Conservation (phyloP, 306 rosid genomes). For the Medicago lupulina region DNA sequence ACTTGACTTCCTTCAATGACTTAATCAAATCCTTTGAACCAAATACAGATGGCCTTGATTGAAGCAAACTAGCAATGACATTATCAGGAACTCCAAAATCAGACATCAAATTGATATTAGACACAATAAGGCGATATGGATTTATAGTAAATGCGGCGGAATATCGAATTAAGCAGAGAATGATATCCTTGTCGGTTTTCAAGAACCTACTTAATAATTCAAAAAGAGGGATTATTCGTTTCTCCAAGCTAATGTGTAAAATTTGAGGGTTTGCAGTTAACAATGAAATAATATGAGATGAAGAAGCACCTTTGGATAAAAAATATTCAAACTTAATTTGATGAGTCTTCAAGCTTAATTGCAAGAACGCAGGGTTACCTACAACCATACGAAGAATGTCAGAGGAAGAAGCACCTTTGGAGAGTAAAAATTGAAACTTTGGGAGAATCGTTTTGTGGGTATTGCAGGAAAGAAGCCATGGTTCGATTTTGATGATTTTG, state of each 20-base stretch:
- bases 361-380: background rate
- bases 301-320: no score
- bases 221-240: background rate
- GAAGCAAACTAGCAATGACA: background rate
- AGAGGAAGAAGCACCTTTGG: slow-evolving; percentile 31
- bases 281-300: no score
- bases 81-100: background rate
- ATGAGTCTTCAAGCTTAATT: background rate
- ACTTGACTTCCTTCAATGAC: background rate
- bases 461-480: background rate
- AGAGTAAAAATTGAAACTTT: slow-evolving; percentile 37
- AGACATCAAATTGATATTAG: background rate
- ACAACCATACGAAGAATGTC: background rate
- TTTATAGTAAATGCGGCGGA: accelerated
- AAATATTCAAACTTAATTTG: background rate
- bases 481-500: background rate
- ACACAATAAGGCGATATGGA: background rate
- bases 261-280: no score
- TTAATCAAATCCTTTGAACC: background rate
- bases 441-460: background rate
- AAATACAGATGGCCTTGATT: no score
- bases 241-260: background rate
- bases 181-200: background rate
- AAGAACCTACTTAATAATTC: background rate
- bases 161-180: background rate